Evolutionary conservation across 306 rosid species (phyloP).

Genomic region (Clitoria ternatea): DNA sequence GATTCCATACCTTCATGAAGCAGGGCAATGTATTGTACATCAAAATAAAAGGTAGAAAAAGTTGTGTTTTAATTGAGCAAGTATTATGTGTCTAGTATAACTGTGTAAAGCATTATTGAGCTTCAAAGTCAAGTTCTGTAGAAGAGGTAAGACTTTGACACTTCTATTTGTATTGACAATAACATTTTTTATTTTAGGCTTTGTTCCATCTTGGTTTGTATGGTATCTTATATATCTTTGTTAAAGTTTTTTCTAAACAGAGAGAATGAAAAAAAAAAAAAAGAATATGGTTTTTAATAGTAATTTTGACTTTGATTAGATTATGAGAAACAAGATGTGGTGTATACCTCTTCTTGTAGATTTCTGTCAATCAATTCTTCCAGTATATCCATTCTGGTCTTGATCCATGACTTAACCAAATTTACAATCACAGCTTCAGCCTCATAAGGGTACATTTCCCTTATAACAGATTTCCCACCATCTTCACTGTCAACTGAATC

Average conservation of each 20-base stretch:
- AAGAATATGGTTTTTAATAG: not conserved
- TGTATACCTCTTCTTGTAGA: conserved; percentile 72
- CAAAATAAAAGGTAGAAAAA: too few species aligned
- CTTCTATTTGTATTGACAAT: not conserved
- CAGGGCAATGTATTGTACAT: not conserved
- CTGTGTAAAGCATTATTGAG: not conserved
- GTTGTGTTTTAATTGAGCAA: not conserved
- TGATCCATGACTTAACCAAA: conserved; percentile 70
- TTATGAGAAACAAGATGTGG: conserved; percentile 8
- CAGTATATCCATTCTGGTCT: conserved; percentile 56
- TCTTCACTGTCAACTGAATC: conserved; percentile 83
- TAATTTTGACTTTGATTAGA: not conserved
- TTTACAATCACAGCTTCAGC: conserved; percentile 59
- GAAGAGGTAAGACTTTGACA: not conserved
- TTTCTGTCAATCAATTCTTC: conserved; percentile 72
- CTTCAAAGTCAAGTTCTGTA: not conserved
- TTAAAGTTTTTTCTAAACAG: too few species aligned
- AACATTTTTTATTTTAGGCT: not conserved
- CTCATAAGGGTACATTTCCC: conserved; percentile 87
- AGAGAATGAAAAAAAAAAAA: not conserved
- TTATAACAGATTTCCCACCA: conserved; percentile 78
- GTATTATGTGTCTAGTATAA: not conserved
- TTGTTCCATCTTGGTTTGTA: not conserved
- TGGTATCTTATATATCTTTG: not conserved
- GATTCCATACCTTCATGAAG: conserved; percentile 60